Conservation (phyloP, 495 filamentous ascomycete genomes). For the Penicillium manginii region DNA sequence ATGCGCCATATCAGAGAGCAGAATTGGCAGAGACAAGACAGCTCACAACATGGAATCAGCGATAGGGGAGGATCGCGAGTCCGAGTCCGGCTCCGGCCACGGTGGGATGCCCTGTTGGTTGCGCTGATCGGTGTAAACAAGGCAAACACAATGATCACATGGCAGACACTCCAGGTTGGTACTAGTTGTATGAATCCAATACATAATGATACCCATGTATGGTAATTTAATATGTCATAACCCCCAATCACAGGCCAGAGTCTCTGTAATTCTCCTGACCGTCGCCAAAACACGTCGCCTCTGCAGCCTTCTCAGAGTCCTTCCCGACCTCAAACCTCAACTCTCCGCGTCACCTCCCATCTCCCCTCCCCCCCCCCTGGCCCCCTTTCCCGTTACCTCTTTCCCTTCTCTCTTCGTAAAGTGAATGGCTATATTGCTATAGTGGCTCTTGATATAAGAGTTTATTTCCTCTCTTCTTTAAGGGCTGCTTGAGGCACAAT, state of each 20-base stretch:
- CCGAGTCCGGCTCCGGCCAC: no score
- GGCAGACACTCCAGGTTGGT: neutral
- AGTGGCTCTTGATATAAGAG: conserved; percentile 47
- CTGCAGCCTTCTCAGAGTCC: conserved; percentile 14
- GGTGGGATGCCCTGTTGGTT: conserved; percentile 17
- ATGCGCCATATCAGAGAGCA: conserved; percentile 62
- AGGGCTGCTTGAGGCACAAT: conserved; percentile 30
- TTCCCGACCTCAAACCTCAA: conserved; percentile 19
- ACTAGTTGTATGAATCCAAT: no score
- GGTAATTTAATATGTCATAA: no score
- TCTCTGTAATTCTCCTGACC: neutral
- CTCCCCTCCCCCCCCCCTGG: conserved; percentile 23
- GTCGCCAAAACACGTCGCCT: neutral
- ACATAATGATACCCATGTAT: no score
- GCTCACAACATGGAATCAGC: conserved; percentile 28
- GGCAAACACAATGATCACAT: conserved; percentile 28
- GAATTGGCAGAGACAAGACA: conserved; percentile 10
- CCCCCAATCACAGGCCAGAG: no score
- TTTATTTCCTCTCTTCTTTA: conserved; percentile 33
- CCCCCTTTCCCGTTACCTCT: no score
- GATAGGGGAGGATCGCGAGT: neutral
- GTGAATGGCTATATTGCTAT: conserved; percentile 48
- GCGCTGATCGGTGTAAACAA: conserved; percentile 24
- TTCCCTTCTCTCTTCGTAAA: conserved; percentile 44
- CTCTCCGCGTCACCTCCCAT: conserved; percentile 24